Conservation (phyloP, 371 early-diverging fungal species). For the Mucor irregularis region DNA sequence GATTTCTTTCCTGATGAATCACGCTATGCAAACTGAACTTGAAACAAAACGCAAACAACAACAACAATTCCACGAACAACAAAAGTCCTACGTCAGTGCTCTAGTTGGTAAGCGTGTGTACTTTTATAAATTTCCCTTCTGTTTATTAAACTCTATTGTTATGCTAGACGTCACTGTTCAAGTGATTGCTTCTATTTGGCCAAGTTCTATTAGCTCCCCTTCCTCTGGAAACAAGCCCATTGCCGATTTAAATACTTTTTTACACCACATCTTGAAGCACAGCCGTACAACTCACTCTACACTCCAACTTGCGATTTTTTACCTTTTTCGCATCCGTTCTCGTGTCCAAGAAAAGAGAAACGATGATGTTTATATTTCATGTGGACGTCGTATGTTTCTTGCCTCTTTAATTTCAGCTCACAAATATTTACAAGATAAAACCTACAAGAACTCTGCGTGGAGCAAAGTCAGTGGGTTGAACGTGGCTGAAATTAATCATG, state of each 20-base stretch:
- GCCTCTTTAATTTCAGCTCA: conserved; percentile 75
- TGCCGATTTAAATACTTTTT: conserved; percentile 63
- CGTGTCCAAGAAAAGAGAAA: conserved; percentile 22
- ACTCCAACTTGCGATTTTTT: conserved; percentile 71
- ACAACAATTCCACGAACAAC: conserved; percentile 22
- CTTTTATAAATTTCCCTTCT: background rate
- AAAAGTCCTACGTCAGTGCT: conserved; percentile 34
- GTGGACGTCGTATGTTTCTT: conserved; percentile 78
- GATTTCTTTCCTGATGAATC: conserved; percentile 23
- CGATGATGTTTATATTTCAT: conserved; percentile 35
- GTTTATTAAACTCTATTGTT: background rate
- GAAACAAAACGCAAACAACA: conserved; percentile 13
- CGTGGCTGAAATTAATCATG: conserved; percentile 66
- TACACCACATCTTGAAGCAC: conserved; percentile 73
- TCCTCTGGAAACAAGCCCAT: conserved; percentile 23
- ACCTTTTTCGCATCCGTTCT: conserved; percentile 56
- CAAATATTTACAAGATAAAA: conserved; percentile 74
- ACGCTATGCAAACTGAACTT: conserved; percentile 12
- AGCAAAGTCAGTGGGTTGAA: conserved; percentile 72
- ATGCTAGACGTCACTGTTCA: conserved; percentile 53
- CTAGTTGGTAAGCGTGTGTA: conserved; percentile 36
- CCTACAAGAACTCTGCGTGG: conserved; percentile 80
- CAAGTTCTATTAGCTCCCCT: conserved; percentile 20
- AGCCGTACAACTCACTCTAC: conserved; percentile 76
- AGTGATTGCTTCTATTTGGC: conserved; percentile 62